phyloP scores from a whole-genome alignment of 352 stramenopile species.

The Globisporangium nagaii region DNA sequence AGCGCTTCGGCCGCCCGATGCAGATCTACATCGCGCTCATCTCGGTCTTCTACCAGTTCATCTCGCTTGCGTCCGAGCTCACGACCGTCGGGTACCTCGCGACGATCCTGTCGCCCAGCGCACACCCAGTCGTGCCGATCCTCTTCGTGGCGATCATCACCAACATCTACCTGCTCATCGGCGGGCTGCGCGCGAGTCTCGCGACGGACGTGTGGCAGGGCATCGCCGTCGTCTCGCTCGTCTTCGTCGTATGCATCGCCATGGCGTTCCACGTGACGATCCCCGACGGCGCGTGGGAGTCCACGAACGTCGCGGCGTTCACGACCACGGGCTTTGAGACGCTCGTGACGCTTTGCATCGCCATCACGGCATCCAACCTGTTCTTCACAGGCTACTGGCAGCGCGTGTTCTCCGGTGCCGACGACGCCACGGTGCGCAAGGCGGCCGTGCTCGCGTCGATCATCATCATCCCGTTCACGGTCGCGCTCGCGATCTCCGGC shows the following conservation, averaged over 20 bases:
- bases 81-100: constrained; percentile 57
- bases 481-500: constrained; percentile 55
- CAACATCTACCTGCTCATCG: constrained; percentile 71
- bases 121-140: constrained; percentile 53
- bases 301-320: constrained; percentile 55
- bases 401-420: constrained; percentile 56
- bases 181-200: constrained; percentile 63
- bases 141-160: constrained; percentile 54
- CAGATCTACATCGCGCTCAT: constrained; percentile 64
- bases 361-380: constrained; percentile 53
- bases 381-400: constrained; percentile 84
- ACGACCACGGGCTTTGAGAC: constrained; percentile 60
- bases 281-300: constrained; percentile 39
- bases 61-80: constrained; percentile 68
- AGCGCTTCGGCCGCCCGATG: constrained; percentile 61
- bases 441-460: constrained; percentile 33
- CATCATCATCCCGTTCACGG: constrained; percentile 67
- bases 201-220: constrained; percentile 74
- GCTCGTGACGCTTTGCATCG: constrained; percentile 66
- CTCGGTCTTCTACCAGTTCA: constrained; percentile 79
- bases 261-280: constrained; percentile 56
- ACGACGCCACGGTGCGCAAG: constrained; percentile 46
- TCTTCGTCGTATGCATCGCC: constrained; percentile 55
- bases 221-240: constrained; percentile 47
- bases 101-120: constrained; percentile 36